Conservation (phyloP, 2,329 filamentous ascomycete genomes). For the Colletotrichum kahawae region DNA sequence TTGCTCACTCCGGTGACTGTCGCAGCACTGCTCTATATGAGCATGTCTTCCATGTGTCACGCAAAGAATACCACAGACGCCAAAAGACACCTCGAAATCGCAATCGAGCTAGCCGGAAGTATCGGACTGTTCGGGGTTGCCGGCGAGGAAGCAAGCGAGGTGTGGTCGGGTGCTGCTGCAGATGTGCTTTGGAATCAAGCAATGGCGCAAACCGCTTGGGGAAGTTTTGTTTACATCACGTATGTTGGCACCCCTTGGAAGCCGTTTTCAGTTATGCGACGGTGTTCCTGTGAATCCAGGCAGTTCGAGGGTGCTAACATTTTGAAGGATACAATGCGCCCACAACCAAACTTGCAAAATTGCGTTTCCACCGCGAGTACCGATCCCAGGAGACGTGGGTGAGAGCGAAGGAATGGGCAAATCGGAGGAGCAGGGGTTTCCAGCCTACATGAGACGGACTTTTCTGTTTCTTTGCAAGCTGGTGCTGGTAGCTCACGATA, state of each 20-base stretch:
- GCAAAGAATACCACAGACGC: background rate
- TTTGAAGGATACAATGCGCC: conserved; percentile 5
- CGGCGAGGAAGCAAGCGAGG: background rate
- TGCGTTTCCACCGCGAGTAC: background rate
- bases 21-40: background rate
- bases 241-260: background rate
- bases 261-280: background rate
- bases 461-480: background rate
- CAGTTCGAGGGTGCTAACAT: background rate
- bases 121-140: background rate
- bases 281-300: background rate
- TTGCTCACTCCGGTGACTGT: background rate
- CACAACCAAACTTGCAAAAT: background rate
- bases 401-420: background rate
- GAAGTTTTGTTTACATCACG: conserved; percentile 11
- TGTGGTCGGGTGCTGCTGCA: background rate
- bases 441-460: background rate
- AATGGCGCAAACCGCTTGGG: conserved; percentile 2
- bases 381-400: background rate
- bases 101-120: background rate
- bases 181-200: background rate
- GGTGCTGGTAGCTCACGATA: background rate
- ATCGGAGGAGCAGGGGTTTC: background rate
- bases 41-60: conserved; percentile 8
- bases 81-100: background rate